Conservation (phyloP, 495 filamentous ascomycete genomes). For the Hypoxylon cercidicola region DNA sequence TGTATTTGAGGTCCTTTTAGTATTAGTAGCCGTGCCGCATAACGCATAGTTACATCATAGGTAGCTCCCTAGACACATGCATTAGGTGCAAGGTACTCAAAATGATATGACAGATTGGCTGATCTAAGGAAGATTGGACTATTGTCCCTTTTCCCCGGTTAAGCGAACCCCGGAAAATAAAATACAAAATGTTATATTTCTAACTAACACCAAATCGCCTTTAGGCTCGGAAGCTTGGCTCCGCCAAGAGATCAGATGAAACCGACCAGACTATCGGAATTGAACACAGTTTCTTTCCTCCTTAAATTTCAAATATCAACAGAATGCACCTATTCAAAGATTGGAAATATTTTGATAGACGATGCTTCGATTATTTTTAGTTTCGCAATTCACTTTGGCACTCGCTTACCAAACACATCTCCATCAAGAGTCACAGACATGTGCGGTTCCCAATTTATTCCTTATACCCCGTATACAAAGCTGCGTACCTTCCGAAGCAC, state of each 20-base stretch:
- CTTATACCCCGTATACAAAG: background rate
- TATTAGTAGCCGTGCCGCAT: too few species aligned
- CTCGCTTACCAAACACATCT: constrained; percentile 4
- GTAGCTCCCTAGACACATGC: too few species aligned
- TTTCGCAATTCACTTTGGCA: constrained; percentile 1
- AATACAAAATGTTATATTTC: constrained; percentile 3
- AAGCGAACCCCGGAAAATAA: background rate
- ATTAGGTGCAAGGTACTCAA: too few species aligned
- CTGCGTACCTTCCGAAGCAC: constrained; percentile 1
- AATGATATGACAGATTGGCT: too few species aligned
- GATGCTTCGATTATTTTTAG: constrained; percentile 13
- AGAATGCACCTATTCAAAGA: background rate
- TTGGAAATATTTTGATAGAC: background rate
- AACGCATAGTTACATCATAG: too few species aligned
- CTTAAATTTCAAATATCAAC: background rate
- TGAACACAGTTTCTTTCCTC: background rate
- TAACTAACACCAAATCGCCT: constrained; percentile 11
- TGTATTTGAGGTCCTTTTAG: too few species aligned
- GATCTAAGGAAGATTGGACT: too few species aligned
- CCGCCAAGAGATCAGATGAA: constrained; percentile 24
- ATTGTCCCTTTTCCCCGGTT: too few species aligned
- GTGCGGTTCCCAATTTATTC: constrained; percentile 3
- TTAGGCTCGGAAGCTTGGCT: constrained; percentile 34
- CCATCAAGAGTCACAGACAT: constrained; percentile 15
- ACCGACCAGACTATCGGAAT: constrained; percentile 3